Evolutionary conservation across 768 basidiomycete species (phyloP).

Genomic region (Hypsizygus marmoreus): DNA sequence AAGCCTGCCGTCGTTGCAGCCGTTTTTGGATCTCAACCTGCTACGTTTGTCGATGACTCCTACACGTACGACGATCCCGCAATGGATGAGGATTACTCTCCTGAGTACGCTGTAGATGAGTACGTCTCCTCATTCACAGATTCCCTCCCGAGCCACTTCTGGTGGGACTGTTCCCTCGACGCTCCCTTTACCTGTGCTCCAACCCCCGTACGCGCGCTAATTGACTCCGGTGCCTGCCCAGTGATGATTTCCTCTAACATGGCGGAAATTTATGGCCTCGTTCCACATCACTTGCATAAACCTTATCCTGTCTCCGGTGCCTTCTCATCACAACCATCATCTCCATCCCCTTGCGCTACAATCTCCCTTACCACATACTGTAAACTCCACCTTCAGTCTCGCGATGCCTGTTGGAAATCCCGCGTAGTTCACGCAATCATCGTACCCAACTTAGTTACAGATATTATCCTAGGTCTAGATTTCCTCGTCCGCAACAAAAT

Average conservation of each 20-base stretch:
- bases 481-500: slow-evolving; percentile 3
- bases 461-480: slow-evolving; percentile 1
- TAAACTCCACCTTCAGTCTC: no score
- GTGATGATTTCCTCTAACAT: not conserved
- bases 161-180: not conserved
- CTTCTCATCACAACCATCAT: not conserved
- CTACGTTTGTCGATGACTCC: not conserved
- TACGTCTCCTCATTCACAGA: no score
- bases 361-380: not conserved
- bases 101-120: not conserved
- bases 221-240: no score
- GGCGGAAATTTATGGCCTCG: no score
- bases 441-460: not conserved
- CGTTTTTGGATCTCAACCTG: no score
- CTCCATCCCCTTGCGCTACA: not conserved
- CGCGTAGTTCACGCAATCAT: not conserved
- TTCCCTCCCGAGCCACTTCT: not conserved
- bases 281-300: not conserved
- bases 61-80: not conserved
- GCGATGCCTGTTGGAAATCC: not conserved
- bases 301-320: not conserved
- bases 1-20: not conserved
- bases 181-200: not conserved
- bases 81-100: not conserved
- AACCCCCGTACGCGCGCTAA: no score